Percentiles rank a stretch among this genome's conserved stretches.
These are phyloP conservation scores for Dendrothele bispora DNA, from an alignment of 768 basidiomycete genomes.

Conservation along the genomic window DNA sequence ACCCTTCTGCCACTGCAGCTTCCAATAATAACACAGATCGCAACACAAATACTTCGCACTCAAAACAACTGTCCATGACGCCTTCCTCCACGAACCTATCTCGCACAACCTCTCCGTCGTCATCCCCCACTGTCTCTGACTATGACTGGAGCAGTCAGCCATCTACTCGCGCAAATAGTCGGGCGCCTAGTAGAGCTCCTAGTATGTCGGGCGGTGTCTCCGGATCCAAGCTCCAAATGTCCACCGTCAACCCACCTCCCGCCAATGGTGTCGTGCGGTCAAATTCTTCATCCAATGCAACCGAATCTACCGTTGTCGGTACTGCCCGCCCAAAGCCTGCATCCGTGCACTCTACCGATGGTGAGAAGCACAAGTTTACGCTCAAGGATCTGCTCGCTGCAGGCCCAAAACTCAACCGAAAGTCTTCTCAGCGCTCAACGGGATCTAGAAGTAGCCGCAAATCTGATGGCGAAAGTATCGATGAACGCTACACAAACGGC, in stretches of 20 bases:
- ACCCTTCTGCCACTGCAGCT: neutral
- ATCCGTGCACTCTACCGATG: constrained; percentile 55
- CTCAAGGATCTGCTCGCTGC: constrained; percentile 77
- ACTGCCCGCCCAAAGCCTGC: constrained; percentile 37
- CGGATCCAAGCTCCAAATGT: constrained; percentile 26
- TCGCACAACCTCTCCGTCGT: constrained; percentile 1
- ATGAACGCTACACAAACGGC: constrained; percentile 6
- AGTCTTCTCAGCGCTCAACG: constrained; percentile 71
- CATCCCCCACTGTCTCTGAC: constrained; percentile 44
- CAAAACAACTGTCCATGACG: neutral
- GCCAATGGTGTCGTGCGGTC: constrained; percentile 2
- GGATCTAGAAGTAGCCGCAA: constrained; percentile 6
- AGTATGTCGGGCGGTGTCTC: constrained; percentile 30
- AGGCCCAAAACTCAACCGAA: constrained; percentile 75
- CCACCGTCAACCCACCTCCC: neutral
- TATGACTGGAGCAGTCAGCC: constrained; percentile 47
- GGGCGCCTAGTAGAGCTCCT: constrained; percentile 40
- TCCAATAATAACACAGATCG: neutral
- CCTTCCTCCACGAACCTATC: neutral
- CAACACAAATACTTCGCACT: neutral
- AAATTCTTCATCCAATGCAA: neutral
- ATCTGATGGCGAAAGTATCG: constrained; percentile 10
- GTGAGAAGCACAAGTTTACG: constrained; percentile 70
- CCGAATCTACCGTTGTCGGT: neutral
- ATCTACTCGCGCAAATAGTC: constrained; percentile 47